A percentile compares a stretch with the other conserved stretches of the same genome.
phyloP scores from a whole-genome alignment of 352 stramenopile species.

The Globisporangium sylvaticum region DNA sequence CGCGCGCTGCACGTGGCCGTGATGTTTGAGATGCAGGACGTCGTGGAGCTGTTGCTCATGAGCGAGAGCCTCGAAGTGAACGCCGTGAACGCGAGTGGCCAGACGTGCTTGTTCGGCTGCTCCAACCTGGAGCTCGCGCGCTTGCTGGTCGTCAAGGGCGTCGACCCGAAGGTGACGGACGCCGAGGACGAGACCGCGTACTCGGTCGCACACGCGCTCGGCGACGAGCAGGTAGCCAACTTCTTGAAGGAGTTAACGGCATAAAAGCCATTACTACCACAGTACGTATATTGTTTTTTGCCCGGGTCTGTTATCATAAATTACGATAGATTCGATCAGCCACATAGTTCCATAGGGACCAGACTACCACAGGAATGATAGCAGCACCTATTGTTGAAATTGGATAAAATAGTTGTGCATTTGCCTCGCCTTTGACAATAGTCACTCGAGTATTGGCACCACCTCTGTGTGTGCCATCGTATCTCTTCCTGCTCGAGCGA shows the following conservation, averaged over 20 bases:
- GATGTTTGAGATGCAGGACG: slow-evolving; percentile 82
- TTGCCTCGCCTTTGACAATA: not conserved
- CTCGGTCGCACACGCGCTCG: slow-evolving; percentile 67
- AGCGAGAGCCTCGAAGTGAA: slow-evolving; percentile 59
- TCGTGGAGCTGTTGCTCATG: slow-evolving; percentile 64
- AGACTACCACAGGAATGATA: not conserved
- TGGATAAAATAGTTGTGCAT: not conserved
- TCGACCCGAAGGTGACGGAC: slow-evolving; percentile 62
- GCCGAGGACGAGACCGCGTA: slow-evolving; percentile 65
- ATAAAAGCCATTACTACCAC: not conserved
- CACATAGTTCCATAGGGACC: not conserved
- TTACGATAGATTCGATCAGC: not conserved
- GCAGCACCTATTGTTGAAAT: not conserved
- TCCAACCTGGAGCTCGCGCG: slow-evolving; percentile 66
- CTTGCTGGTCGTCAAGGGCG: slow-evolving; percentile 54
- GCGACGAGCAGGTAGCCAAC: slow-evolving; percentile 67
- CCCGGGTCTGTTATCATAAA: not conserved
- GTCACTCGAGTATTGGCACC: too few species aligned
- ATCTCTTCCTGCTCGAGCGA: too few species aligned
- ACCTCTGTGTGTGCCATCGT: too few species aligned
- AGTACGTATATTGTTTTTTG: not conserved
- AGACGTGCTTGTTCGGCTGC: slow-evolving; percentile 82
- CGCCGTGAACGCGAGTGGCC: slow-evolving; percentile 57
- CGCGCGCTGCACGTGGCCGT: slow-evolving; percentile 72
- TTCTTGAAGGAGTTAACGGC: slow-evolving; percentile 45